phyloP scores from a whole-genome alignment of 345 rosid genomes.

The Garcia nutans region DNA sequence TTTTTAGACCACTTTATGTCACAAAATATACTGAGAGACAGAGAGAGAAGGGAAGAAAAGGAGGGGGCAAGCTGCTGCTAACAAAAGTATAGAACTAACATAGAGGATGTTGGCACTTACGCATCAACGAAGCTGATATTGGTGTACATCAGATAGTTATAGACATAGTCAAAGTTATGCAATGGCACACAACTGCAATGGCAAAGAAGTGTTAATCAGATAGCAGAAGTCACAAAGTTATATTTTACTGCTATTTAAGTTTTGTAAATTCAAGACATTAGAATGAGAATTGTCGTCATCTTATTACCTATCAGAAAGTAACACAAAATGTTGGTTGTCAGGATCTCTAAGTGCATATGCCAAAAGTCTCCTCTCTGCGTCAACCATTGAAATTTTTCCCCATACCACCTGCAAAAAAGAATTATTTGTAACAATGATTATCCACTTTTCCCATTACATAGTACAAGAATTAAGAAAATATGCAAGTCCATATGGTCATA shows the following conservation, averaged over 20 bases:
- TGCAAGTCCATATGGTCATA: not conserved
- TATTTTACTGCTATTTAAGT: not conserved
- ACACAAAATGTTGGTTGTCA: conserved; percentile 91
- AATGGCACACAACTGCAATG: conserved; percentile 86
- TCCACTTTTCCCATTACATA: too few species aligned
- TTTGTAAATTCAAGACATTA: not conserved
- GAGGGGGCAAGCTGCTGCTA: not conserved
- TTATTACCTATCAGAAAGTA: conserved; percentile 89
- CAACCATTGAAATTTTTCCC: conserved; percentile 98
- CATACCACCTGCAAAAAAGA: conserved; percentile 63
- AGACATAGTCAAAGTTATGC: conserved; percentile 82
- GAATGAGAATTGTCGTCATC: not conserved
- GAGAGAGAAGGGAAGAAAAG: not conserved
- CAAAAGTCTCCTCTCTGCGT: conserved; percentile 89
- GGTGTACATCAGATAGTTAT: conserved; percentile 72
- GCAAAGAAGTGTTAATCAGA: conserved; percentile 19
- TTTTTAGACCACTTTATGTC: not conserved
- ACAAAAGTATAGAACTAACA: conserved; percentile 10
- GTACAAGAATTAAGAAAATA: not conserved
- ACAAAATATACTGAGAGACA: not conserved
- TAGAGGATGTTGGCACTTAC: conserved; percentile 39
- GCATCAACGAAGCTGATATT: conserved; percentile 91
- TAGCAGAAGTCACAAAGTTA: not conserved
- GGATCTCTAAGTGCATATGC: conserved; percentile 87
- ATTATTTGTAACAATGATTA: not conserved